Evolutionary conservation across 768 basidiomycete species (phyloP).

Genomic region (Rossbeevera mucosa): DNA sequence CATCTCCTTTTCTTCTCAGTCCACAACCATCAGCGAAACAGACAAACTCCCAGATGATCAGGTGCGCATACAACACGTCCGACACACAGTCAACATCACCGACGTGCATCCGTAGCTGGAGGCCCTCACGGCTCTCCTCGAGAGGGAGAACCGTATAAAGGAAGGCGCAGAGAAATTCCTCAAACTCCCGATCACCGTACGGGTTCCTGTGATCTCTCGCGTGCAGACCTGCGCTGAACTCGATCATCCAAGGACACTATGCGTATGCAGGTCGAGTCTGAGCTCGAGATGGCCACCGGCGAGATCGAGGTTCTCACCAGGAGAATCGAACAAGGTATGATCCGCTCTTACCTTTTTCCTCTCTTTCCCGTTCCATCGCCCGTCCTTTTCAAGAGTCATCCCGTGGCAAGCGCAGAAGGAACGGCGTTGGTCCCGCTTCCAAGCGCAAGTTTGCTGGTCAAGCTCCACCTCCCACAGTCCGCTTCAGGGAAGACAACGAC

Average conservation of each 20-base stretch:
- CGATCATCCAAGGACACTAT: slow-evolving; percentile 48
- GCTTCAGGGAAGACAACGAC: slow-evolving; percentile 29
- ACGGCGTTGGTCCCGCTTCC: slow-evolving; percentile 17
- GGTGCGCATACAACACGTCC: slow-evolving; percentile 17
- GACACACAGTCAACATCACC: slow-evolving; percentile 1
- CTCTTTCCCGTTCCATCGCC: neutral
- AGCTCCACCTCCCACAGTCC: slow-evolving; percentile 26
- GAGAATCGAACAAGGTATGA: slow-evolving; percentile 45
- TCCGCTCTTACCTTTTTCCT: neutral
- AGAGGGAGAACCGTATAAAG: slow-evolving; percentile 76
- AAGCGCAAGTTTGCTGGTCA: slow-evolving; percentile 35
- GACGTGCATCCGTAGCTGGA: slow-evolving; percentile 49
- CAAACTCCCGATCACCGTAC: slow-evolving; percentile 56
- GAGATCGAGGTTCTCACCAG: slow-evolving; percentile 64
- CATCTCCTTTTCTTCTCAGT: slow-evolving; percentile 30
- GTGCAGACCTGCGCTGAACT: slow-evolving; percentile 6
- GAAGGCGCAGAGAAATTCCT: slow-evolving; percentile 91
- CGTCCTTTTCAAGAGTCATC: slow-evolving; percentile 20
- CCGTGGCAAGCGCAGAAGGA: slow-evolving; percentile 30
- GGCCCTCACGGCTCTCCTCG: slow-evolving; percentile 59
- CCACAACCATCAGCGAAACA: slow-evolving; percentile 19
- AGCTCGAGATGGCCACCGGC: slow-evolving; percentile 68
- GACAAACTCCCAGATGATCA: slow-evolving; percentile 27
- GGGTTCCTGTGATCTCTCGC: slow-evolving; percentile 10
- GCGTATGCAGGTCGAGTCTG: slow-evolving; percentile 66